Evolutionary conservation across 495 filamentous ascomycete species (phyloP).

Genomic region (Sporormia fimetaria): DNA sequence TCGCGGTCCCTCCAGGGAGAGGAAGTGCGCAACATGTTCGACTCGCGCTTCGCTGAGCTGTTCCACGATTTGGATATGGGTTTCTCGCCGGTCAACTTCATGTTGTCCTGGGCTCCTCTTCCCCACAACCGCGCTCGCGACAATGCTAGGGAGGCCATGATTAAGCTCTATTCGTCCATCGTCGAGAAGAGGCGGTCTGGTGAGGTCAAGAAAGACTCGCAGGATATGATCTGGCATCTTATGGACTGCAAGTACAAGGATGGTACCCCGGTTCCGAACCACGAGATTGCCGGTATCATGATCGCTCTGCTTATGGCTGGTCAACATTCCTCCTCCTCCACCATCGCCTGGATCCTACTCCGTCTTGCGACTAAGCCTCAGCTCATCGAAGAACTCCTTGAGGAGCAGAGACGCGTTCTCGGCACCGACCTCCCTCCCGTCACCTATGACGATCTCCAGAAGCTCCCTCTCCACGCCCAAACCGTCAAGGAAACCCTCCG

Average conservation of each 20-base stretch:
- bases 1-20: conserved; percentile 54
- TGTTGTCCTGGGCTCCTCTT: conserved; percentile 50
- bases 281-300: conserved; percentile 57
- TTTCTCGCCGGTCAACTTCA: conserved; percentile 55
- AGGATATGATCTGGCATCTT: conserved; percentile 61
- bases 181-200: conserved; percentile 42
- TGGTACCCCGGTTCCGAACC: conserved; percentile 47
- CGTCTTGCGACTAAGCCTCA: conserved; percentile 46
- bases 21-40: conserved; percentile 51
- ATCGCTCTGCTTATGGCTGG: conserved; percentile 57
- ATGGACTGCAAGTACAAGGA: conserved; percentile 55
- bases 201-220: conserved; percentile 41
- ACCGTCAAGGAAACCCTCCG: conserved; percentile 53
- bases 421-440: conserved; percentile 42
- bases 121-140: conserved; percentile 53
- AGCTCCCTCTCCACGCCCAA: conserved; percentile 45
- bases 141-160: conserved; percentile 45
- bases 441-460: conserved; percentile 43
- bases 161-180: conserved; percentile 49
- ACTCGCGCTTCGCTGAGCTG: conserved; percentile 50
- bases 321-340: conserved; percentile 52
- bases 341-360: conserved; percentile 49
- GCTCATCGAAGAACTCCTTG: conserved; percentile 46
- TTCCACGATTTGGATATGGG: conserved; percentile 58
- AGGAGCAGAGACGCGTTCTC: conserved; percentile 43